These are phyloP conservation scores for Cladobotryum protrusum DNA, from an alignment of 2,329 filamentous ascomycete genomes.

Conservation along the genomic window DNA sequence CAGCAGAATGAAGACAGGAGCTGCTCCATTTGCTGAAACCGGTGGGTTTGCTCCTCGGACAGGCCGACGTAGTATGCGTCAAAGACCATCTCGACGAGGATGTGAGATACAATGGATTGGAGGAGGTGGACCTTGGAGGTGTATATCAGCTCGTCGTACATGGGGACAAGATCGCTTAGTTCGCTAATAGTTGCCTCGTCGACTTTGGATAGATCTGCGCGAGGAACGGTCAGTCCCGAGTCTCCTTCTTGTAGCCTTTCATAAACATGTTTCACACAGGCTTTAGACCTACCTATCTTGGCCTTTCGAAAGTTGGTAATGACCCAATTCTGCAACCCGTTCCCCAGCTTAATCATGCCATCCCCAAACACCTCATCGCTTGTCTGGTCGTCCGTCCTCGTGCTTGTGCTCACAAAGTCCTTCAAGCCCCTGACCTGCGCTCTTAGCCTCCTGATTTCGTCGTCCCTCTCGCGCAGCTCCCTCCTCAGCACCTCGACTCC, in stretches of 20 bases:
- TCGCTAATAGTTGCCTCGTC: constrained; percentile 36
- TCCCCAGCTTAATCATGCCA: constrained; percentile 54
- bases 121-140: constrained; percentile 55
- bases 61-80: constrained; percentile 58
- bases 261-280: too few species aligned
- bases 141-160: constrained; percentile 49
- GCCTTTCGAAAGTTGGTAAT: constrained; percentile 61
- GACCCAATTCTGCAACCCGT: constrained; percentile 69
- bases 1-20: constrained; percentile 36
- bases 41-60: constrained; percentile 44
- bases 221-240: not conserved
- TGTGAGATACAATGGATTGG: constrained; percentile 54
- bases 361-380: constrained; percentile 63
- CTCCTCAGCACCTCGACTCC: constrained; percentile 42
- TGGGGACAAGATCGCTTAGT: constrained; percentile 46
- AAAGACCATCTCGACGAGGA: constrained; percentile 58
- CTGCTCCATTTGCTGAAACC: constrained; percentile 44
- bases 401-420: constrained; percentile 64
- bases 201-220: constrained; percentile 38
- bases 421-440: constrained; percentile 62
- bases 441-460: constrained; percentile 48
- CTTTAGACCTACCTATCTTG: constrained; percentile 47
- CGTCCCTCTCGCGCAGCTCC: constrained; percentile 45
- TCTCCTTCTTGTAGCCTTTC: not conserved
- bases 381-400: constrained; percentile 52